These are phyloP conservation scores for Hymenoscyphus repandus DNA, from an alignment of 2,329 filamentous ascomycete genomes.

Conservation along the genomic window DNA sequence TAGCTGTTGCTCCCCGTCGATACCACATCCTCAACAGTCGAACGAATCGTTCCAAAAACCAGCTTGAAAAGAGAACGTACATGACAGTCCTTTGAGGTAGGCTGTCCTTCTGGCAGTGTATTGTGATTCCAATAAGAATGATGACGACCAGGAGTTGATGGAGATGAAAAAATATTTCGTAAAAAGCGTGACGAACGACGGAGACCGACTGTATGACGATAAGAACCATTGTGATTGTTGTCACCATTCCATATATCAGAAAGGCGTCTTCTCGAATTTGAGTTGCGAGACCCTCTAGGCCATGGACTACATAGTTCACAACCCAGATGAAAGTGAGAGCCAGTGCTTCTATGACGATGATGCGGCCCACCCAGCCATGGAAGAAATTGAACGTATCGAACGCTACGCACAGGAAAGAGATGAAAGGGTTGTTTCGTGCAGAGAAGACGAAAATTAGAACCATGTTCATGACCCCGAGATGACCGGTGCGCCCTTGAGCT, in stretches of 20 bases:
- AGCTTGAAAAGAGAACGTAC: slow-evolving; percentile 56
- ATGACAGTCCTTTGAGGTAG: slow-evolving; percentile 53
- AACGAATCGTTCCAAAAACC: slow-evolving; percentile 56
- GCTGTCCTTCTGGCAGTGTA: slow-evolving; percentile 52
- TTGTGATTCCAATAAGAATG: slow-evolving; percentile 57
- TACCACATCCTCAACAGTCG: slow-evolving; percentile 56
- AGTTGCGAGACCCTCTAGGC: slow-evolving; percentile 42
- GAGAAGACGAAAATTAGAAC: slow-evolving; percentile 66
- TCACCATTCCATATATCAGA: slow-evolving; percentile 52
- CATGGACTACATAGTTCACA: slow-evolving; percentile 36
- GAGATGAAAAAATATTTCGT: slow-evolving; percentile 67
- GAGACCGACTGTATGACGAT: slow-evolving; percentile 65
- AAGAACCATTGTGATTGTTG: slow-evolving; percentile 19
- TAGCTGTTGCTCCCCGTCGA: slow-evolving; percentile 62
- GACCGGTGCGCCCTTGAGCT: slow-evolving; percentile 58
- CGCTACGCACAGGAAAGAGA: slow-evolving; percentile 62
- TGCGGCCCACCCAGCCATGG: slow-evolving; percentile 72
- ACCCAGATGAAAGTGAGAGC: slow-evolving; percentile 60
- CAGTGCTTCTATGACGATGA: slow-evolving; percentile 62
- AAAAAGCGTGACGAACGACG: slow-evolving; percentile 67
- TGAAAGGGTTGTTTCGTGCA: slow-evolving; percentile 71
- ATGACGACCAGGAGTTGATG: slow-evolving; percentile 60
- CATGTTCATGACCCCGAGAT: slow-evolving; percentile 69
- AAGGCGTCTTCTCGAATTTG: slow-evolving; percentile 35
- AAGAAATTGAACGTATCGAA: slow-evolving; percentile 78